phyloP scores from a whole-genome alignment of 257 asterid species.

The Solanum clarkiae region DNA sequence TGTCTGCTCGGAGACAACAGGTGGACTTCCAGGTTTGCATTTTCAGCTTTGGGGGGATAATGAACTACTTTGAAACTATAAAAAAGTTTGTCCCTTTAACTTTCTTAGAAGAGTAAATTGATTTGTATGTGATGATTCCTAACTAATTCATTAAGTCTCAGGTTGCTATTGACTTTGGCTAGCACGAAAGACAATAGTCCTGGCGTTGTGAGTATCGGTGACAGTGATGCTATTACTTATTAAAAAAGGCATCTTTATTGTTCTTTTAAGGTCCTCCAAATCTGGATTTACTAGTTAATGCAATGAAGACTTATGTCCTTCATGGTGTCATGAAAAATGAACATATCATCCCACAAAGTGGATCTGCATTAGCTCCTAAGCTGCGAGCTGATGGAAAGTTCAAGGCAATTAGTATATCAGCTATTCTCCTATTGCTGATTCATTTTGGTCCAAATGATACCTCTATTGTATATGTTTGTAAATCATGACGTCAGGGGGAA shows the following conservation, averaged over 20 bases:
- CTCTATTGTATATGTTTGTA: not conserved
- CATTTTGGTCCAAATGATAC: not conserved
- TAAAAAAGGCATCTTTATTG: not conserved
- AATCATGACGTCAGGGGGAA: not conserved
- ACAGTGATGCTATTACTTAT: not conserved
- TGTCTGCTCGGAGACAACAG: constrained; percentile 93
- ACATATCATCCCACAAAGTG: constrained; percentile 46
- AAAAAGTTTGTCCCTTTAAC: too few relatives aligned
- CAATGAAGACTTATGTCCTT: constrained; percentile 78
- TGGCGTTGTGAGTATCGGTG: constrained; percentile 3
- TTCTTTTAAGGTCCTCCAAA: constrained; percentile 60
- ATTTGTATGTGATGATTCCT: too few relatives aligned
- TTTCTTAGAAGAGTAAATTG: too few relatives aligned
- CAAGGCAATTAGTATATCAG: not conserved
- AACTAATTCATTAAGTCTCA: too few relatives aligned
- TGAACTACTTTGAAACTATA: too few relatives aligned
- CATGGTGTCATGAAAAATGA: constrained; percentile 73
- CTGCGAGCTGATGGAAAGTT: not conserved
- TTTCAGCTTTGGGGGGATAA: too few relatives aligned
- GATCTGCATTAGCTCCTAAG: constrained; percentile 1
- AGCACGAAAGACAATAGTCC: constrained; percentile 70
- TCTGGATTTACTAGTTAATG: constrained; percentile 62
- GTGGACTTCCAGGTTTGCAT: constrained; percentile 65
- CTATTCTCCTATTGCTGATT: not conserved
- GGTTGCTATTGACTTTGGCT: constrained; percentile 61